Conservation (phyloP, 257 asterid genomes). For the Rhazya stricta region DNA sequence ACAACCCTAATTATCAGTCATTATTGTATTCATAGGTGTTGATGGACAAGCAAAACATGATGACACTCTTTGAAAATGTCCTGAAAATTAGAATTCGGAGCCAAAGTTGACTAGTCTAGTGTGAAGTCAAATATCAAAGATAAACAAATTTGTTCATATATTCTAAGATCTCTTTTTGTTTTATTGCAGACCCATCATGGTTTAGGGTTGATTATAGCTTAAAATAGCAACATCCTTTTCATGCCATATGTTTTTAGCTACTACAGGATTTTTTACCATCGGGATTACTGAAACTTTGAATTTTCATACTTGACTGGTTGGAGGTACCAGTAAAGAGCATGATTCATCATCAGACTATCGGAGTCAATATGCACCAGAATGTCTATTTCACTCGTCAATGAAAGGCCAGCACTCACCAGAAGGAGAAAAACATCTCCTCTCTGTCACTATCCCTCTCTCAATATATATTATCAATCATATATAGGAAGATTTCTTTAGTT, state of each 20-base stretch:
- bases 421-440: not conserved
- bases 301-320: not conserved
- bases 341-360: not conserved
- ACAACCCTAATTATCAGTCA: not conserved
- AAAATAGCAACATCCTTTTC: not conserved
- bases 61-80: not conserved
- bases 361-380: not conserved
- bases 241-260: no score
- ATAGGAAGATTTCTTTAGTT: not conserved
- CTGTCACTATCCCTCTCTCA: not conserved
- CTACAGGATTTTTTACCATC: no score
- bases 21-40: not conserved
- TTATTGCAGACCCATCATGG: not conserved
- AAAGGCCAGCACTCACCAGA: constrained; percentile 1
- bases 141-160: not conserved
- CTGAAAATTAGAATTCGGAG: not conserved
- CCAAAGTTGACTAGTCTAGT: not conserved
- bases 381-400: not conserved
- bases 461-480: not conserved
- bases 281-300: no score
- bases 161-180: constrained; percentile 7
- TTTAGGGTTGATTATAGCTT: not conserved
- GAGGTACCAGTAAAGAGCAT: not conserved
- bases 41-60: not conserved
- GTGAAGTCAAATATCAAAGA: not conserved